A percentile compares a stretch with the other conserved stretches of the same genome.
These are phyloP conservation scores for Carnegiea gigantea DNA, from an alignment of 179 eudicot species.

Conservation along the genomic window DNA sequence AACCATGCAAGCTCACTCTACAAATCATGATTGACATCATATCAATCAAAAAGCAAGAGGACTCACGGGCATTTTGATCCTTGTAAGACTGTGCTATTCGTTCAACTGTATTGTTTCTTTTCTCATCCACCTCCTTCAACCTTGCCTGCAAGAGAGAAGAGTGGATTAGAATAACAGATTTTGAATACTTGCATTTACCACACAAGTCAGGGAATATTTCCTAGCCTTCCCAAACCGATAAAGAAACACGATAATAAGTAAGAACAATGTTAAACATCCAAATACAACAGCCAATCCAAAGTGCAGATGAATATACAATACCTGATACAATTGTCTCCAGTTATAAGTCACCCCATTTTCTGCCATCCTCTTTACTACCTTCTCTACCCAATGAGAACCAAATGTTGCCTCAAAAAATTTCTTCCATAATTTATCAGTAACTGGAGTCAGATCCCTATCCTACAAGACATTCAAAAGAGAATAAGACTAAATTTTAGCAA, in stretches of 20 bases:
- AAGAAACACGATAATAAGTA: not conserved
- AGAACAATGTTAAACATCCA: not conserved
- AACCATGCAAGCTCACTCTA: not conserved
- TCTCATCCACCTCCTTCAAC: constrained; percentile 55
- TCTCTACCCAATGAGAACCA: constrained; percentile 44
- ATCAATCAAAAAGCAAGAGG: not conserved
- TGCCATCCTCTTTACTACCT: constrained; percentile 55
- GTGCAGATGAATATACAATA: constrained; percentile 17
- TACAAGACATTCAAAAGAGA: constrained; percentile 30
- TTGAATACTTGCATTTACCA: not conserved
- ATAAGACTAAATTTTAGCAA: not conserved
- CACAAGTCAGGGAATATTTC: not conserved
- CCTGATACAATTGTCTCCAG: constrained; percentile 84
- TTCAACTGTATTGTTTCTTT: constrained; percentile 46
- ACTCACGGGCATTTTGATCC: constrained; percentile 69
- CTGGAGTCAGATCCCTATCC: constrained; percentile 82
- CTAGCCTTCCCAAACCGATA: constrained; percentile 11
- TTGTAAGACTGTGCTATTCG: constrained; percentile 53
- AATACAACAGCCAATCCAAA: constrained; percentile 5
- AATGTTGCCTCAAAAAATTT: constrained; percentile 54
- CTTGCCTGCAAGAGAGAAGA: constrained; percentile 52
- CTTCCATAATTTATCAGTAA: constrained; percentile 81
- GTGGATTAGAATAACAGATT: constrained; percentile 5
- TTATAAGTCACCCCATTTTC: constrained; percentile 33
- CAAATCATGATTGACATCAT: not conserved